Evolutionary conservation across 164 flowering plant species (phyloP).

Genomic region (Piper longum): DNA sequence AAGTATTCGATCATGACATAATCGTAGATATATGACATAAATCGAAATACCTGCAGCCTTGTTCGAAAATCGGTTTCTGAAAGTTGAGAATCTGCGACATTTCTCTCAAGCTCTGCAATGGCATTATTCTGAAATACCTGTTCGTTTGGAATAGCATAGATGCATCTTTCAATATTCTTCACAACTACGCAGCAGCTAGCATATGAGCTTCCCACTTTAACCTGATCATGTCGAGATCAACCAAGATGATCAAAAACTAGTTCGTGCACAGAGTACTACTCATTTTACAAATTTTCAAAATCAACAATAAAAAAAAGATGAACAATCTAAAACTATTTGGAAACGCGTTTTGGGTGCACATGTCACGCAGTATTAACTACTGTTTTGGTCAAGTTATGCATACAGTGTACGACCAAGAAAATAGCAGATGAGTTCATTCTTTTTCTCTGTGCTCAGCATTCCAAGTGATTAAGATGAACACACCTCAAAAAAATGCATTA

Average conservation of each 20-base stretch:
- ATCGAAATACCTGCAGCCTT: conserved; percentile 52
- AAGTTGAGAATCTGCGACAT: conserved; percentile 33
- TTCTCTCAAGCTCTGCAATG: conserved; percentile 49
- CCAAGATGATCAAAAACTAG: not conserved
- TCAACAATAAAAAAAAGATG: no score
- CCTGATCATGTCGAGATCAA: conserved; percentile 18
- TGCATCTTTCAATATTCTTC: conserved; percentile 82
- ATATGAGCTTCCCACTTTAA: conserved; percentile 58
- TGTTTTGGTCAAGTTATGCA: no score
- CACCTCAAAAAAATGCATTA: no score
- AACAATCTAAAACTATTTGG: no score
- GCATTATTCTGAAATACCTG: conserved; percentile 37
- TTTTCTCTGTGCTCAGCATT: no score
- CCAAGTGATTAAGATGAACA: no score
- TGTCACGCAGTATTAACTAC: no score
- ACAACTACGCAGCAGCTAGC: conserved; percentile 89
- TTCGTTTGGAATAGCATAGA: conserved; percentile 68
- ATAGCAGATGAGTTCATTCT: no score
- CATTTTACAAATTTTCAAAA: no score
- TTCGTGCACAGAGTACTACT: no score
- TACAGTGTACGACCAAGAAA: no score
- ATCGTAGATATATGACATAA: not conserved
- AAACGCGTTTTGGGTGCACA: no score
- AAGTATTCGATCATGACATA: not conserved
- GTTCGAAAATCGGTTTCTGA: conserved; percentile 30